Conservation (phyloP, 768 basidiomycete species). For the Cyclocybe aegerita region DNA sequence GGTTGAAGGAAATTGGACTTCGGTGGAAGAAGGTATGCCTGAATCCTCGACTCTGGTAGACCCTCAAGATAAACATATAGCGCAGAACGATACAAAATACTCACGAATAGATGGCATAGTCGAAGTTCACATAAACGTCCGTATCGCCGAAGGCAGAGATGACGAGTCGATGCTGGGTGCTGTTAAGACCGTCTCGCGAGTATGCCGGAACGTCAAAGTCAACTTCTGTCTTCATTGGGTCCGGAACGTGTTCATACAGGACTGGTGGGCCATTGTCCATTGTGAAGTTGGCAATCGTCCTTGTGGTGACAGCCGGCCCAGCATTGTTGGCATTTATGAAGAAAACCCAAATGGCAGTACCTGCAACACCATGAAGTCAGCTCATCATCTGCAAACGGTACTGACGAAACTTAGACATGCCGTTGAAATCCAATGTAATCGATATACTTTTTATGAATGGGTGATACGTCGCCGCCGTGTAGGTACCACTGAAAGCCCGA, state of each 20-base stretch:
- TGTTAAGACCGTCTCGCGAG: slow-evolving; percentile 21
- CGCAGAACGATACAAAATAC: slow-evolving; percentile 4
- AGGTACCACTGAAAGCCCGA: slow-evolving; percentile 26
- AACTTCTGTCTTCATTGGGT: slow-evolving; percentile 16
- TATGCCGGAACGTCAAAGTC: slow-evolving; percentile 31
- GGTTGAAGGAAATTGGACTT: too few relatives aligned
- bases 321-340: slow-evolving; percentile 35
- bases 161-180: slow-evolving; percentile 25
- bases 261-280: slow-evolving; percentile 23
- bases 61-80: too few relatives aligned
- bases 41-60: too few relatives aligned
- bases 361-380: slow-evolving; percentile 13
- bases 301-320: slow-evolving; percentile 24
- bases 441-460: slow-evolving; percentile 18
- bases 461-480: slow-evolving; percentile 32
- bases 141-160: slow-evolving; percentile 30
- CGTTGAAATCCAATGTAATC: slow-evolving; percentile 29
- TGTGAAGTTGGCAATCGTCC: slow-evolving; percentile 30
- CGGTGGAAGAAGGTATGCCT: too few relatives aligned
- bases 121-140: slow-evolving; percentile 34
- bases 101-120: slow-evolving; percentile 42
- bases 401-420: slow-evolving; percentile 3
- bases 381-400: not conserved
- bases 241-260: slow-evolving; percentile 26
- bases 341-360: slow-evolving; percentile 38